Evolutionary conservation across 257 asterid genomes (phyloP), one percentile per base, ranked within the genome.

Genomic region (Pogostemon cablin): DNA sequence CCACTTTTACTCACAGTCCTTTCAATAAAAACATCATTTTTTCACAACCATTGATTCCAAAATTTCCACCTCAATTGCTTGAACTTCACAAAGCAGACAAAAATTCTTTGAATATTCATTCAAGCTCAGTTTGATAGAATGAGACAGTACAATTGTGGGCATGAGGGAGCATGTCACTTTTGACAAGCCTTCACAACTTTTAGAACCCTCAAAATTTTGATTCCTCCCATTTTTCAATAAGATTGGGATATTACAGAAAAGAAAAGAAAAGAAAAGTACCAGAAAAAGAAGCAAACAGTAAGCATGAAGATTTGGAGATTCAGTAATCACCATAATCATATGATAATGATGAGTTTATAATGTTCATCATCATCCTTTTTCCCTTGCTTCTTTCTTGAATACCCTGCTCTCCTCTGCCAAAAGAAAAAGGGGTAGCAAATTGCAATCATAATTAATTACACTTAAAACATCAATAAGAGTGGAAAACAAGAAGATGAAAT

Each of bases 381-480:
- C 55, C 37, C 73, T 56, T 65, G 83, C 48, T 76, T 83, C 72
- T 74, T 82, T 60, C 65, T 58, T 37, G 76, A 35, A 68, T 65
- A 71, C 43, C 70, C 65, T 55, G 59, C 7, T 78, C 74, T 84
- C 12, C 72, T 87, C 92, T 84, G 68, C 55, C 58, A 20, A 3
- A 9, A 40, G 32, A 25, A 25, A 25, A 25, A 25, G 32, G 32
- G 32, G 32, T 25, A 25, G 32, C 32, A 25, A 25, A 25, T 25
- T 25, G 32, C 32, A 32, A 48, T 9, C 67, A 47, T 7, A 47
- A 0, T 5, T 4, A 67, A 4, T 47, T 2, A 25, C 32, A 0
- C 32, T 25, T 25, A 25, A 25, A 25, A 25, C 32, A 25, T 25
- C 32, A 25, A 1, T 25, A 25, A 25, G 32, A 25, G 32, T 25